Evolutionary conservation across 306 rosid genomes (phyloP).

Genomic region (Geum urbanum): DNA sequence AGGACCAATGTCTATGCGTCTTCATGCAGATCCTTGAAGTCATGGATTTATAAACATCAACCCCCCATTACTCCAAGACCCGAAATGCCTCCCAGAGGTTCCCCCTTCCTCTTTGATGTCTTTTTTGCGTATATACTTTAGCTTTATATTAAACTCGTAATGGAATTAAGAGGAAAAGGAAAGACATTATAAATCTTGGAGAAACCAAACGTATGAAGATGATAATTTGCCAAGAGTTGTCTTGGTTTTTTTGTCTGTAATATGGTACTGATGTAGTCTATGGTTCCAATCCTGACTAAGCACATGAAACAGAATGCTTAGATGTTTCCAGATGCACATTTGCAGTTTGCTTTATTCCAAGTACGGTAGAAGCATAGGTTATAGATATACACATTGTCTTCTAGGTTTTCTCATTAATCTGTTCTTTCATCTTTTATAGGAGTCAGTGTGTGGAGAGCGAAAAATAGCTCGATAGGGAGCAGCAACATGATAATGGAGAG

Average conservation of each 20-base stretch:
- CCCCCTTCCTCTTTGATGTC: background rate
- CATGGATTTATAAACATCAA: slow-evolving; percentile 64
- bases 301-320: background rate
- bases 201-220: slow-evolving; percentile 8
- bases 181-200: background rate
- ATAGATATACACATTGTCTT: background rate
- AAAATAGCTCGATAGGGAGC: slow-evolving; percentile 53
- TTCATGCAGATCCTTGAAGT: slow-evolving; percentile 62
- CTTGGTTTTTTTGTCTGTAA: slow-evolving; percentile 1
- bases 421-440: slow-evolving; percentile 40
- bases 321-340: background rate
- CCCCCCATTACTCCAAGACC: slow-evolving; percentile 55
- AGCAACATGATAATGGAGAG: slow-evolving; percentile 43
- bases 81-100: slow-evolving; percentile 78
- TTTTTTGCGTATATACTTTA: slow-evolving; percentile 10
- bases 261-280: background rate
- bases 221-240: background rate
- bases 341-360: background rate
- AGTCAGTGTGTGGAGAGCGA: slow-evolving; percentile 75
- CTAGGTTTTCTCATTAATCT: slow-evolving; percentile 25
- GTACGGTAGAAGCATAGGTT: background rate
- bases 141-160: background rate
- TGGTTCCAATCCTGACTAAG: background rate
- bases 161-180: background rate
- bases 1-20: slow-evolving; percentile 32